Evolutionary conservation across 768 basidiomycete genomes (phyloP).

Genomic region (Calocera cornea): DNA sequence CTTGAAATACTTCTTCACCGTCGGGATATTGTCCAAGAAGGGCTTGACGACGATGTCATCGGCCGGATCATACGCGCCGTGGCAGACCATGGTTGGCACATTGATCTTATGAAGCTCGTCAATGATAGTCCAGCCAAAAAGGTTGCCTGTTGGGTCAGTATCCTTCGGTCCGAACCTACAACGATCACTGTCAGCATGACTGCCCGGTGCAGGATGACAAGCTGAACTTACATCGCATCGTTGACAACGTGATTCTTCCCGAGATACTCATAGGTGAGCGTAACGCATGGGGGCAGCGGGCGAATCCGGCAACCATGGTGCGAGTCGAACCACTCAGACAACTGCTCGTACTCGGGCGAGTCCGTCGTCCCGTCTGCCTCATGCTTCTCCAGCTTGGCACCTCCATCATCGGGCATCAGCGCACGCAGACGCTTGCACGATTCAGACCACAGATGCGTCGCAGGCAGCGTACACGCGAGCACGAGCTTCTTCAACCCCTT

Average conservation of each 20-base stretch:
- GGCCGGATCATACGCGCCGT: constrained; percentile 31
- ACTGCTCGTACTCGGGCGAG: constrained; percentile 4
- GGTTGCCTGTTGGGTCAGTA: constrained; percentile 28
- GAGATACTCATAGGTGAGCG: constrained; percentile 23
- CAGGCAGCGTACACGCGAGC: constrained; percentile 4
- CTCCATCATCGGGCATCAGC: constrained; percentile 7
- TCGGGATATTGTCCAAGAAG: constrained; percentile 29
- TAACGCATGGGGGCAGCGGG: constrained; percentile 33
- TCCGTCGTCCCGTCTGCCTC: constrained; percentile 6
- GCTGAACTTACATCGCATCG: constrained; percentile 29
- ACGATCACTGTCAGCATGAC: not conserved
- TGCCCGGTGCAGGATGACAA: not conserved
- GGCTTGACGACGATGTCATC: constrained; percentile 29
- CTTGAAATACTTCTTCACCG: constrained; percentile 32
- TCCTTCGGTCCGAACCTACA: constrained; percentile 26
- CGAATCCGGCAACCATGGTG: constrained; percentile 33
- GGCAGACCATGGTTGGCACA: constrained; percentile 28
- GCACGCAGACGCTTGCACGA: constrained; percentile 5
- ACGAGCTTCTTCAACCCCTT: constrained; percentile 10
- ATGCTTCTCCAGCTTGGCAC: constrained; percentile 3
- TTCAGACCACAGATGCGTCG: constrained; percentile 5
- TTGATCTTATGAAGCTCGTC: constrained; percentile 31
- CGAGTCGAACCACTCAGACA: constrained; percentile 26
- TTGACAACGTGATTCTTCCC: constrained; percentile 38
- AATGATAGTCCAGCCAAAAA: constrained; percentile 37